Percentiles rank a stretch among this genome's conserved stretches.
phyloP scores from a whole-genome alignment of 2,329 filamentous ascomycete genomes.

The Pseudogymnoascus verrucosus region DNA sequence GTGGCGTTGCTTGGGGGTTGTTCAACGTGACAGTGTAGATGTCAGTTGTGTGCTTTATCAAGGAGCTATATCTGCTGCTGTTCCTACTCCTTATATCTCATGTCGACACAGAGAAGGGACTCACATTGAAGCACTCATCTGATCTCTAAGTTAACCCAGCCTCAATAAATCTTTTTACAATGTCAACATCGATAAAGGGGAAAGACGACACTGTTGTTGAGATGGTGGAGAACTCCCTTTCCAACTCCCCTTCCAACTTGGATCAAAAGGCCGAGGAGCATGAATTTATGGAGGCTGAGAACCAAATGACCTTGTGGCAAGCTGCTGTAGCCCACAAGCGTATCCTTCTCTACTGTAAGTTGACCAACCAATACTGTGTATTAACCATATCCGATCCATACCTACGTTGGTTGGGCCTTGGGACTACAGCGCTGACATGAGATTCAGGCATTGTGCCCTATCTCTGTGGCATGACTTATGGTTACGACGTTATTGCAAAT shows the following conservation, averaged over 20 bases:
- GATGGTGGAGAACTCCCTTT: neutral
- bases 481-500: slow-evolving; percentile 17
- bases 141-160: neutral
- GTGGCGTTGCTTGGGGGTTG: neutral
- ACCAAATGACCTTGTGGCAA: neutral
- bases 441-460: neutral
- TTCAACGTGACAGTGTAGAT: neutral
- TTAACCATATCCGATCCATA: neutral
- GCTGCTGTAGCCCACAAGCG: neutral
- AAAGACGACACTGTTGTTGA: neutral
- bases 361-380: neutral
- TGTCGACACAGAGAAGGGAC: neutral
- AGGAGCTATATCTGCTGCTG: neutral
- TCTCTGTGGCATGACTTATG: slow-evolving; percentile 13
- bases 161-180: neutral
- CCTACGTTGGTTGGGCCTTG: neutral
- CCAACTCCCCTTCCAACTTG: neutral
- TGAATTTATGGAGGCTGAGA: neutral
- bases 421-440: neutral
- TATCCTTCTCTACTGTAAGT: neutral
- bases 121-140: neutral
- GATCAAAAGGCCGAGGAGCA: neutral
- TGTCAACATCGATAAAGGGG: neutral
- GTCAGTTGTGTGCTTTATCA: neutral
- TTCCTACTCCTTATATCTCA: neutral